A percentile compares a stretch with the other conserved stretches of the same genome.
Conservation (phyloP, 148 eudicot species). For the Drosera capensis region DNA sequence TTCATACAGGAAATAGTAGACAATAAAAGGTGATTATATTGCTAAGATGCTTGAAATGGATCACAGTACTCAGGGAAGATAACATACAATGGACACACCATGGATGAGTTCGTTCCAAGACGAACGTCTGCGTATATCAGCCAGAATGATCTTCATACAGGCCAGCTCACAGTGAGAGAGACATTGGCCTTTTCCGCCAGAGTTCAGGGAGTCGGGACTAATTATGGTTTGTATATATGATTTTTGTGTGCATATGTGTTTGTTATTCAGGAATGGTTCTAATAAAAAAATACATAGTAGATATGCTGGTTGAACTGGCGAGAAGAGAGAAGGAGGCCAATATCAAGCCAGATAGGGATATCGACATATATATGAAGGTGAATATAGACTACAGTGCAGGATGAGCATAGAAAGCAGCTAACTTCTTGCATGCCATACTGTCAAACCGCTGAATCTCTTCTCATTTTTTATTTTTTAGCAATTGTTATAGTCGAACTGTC, state of each 20-base stretch:
- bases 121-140: conserved; percentile 9
- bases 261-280: too few relatives aligned
- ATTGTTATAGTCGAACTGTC: too few relatives aligned
- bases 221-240: conserved; percentile 5
- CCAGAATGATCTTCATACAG: conserved; percentile 8
- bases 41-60: background rate
- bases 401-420: background rate
- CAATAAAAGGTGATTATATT: background rate
- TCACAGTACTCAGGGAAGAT: conserved; percentile 1
- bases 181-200: conserved; percentile 8
- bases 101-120: conserved; percentile 7
- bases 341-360: conserved; percentile 55
- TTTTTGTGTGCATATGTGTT: background rate
- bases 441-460: background rate
- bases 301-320: conserved; percentile 43
- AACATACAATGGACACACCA: conserved; percentile 8
- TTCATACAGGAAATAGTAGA: background rate
- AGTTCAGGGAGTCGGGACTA: conserved; percentile 8
- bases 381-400: background rate
- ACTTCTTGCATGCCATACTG: background rate
- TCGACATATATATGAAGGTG: conserved; percentile 61
- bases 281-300: too few relatives aligned
- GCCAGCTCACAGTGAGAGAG: conserved; percentile 6
- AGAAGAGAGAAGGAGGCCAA: conserved; percentile 56
- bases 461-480: background rate